Evolutionary conservation across 2,329 filamentous ascomycete species (phyloP), one percentile per base, ranked within the genome.

Genomic region (Ceratocystis huliohia): DNA sequence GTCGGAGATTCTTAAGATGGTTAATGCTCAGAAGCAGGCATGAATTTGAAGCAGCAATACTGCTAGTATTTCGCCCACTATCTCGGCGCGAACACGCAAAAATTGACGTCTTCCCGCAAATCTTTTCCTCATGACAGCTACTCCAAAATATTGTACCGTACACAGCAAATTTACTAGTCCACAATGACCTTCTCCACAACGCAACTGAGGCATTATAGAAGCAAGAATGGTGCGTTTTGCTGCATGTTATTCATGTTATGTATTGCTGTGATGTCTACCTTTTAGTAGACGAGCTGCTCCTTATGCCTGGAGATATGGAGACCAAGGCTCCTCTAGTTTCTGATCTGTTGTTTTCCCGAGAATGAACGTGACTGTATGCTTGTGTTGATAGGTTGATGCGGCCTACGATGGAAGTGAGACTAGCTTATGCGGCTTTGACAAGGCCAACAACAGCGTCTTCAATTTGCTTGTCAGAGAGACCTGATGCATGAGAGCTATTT

Each of bases 1-100:
- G 78, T 96, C 91, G 17, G 88, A 93, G 78, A 96, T 97, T 69
- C 76, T 96, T 73, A 91, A 88, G 76, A 81, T 96, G 76, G 76
- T 96, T 64, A 83, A 85, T 67, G 79, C 83, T 67, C 74, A 84
- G 65, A 59, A 68, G 10, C 66, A 68, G 53, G 20, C 17, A 13
- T 25, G 6, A 25, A 13, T 22, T 20, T 53, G 17, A 5, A 20
- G n/a, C 3, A 13, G n/a, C 4, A 30, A 30, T 7, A 30, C n/a
- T 15, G 22, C 53, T 13, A 5, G 48, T n/a, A 25, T 20, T 20
- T 53, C 17, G 48, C 7, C 48, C 17, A 53, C 7, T 22, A 20
- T 50, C 20, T 22, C 5, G 6, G 20, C 17, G n/a, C 5, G 46
- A n/a, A 50, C 20, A 7, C 46, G 46, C 17, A 50, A 50, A n/a